Percentiles rank a stretch among this genome's conserved stretches.
Evolutionary conservation across 495 filamentous ascomycete species (phyloP).

Genomic region (Penicillium soppii): DNA sequence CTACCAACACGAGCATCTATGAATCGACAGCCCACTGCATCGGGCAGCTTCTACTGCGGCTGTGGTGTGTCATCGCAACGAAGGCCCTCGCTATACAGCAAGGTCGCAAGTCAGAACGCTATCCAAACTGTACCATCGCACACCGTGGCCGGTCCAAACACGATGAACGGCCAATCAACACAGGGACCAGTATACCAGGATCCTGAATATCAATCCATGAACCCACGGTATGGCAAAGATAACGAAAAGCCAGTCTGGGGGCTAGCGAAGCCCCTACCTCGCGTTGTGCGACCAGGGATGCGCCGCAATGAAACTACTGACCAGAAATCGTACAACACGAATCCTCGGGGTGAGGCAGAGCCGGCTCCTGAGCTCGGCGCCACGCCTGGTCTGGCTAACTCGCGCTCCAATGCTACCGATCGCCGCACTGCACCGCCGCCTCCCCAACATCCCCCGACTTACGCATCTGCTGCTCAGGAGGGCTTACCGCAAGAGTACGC

Average conservation of each 20-base stretch:
- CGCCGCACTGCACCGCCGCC: not conserved
- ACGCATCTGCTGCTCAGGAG: constrained; percentile 12
- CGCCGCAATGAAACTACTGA: constrained; percentile 7
- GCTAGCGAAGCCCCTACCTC: constrained; percentile 29
- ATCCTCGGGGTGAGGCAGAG: constrained; percentile 1
- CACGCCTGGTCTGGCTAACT: constrained; percentile 6
- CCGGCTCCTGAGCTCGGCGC: constrained; percentile 10
- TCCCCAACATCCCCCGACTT: not conserved
- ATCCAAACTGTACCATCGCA: constrained; percentile 6
- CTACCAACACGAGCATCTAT: not conserved
- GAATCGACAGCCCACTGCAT: constrained; percentile 12
- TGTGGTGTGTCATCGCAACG: not conserved
- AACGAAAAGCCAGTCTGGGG: constrained; percentile 26
- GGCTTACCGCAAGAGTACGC: constrained; percentile 1
- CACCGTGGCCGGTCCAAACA: constrained; percentile 7
- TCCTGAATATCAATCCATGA: constrained; percentile 18
- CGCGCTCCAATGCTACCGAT: not conserved
- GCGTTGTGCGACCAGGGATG: constrained; percentile 30
- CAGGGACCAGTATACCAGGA: constrained; percentile 16
- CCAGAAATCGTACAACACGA: constrained; percentile 5
- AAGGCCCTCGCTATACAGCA: not conserved
- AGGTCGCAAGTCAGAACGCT: not conserved
- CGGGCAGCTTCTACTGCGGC: constrained; percentile 10
- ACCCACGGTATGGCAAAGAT: constrained; percentile 23
- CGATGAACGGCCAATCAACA: not conserved